A percentile compares a stretch with the other conserved stretches of the same genome.
These are phyloP conservation scores for Adenanthera pavonina DNA, from an alignment of 306 rosid genomes.

Conservation along the genomic window DNA sequence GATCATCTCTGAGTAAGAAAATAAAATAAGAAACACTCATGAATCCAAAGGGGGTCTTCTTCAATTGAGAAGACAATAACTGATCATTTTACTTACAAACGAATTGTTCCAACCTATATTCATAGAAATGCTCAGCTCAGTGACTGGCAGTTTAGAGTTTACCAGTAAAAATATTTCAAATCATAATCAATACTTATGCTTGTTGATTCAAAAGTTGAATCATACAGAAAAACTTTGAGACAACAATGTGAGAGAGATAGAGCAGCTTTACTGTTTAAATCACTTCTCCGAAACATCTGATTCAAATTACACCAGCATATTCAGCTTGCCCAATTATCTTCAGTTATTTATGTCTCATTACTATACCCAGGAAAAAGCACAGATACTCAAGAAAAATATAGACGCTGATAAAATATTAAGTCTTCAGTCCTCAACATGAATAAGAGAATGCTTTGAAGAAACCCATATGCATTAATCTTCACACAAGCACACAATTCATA, in stretches of 20 bases:
- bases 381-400: neutral
- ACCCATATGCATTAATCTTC: neutral
- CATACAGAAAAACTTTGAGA: conserved; percentile 3
- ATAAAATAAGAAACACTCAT: conserved; percentile 31
- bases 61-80: conserved; percentile 10
- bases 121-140: neutral
- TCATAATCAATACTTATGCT: conserved; percentile 2
- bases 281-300: conserved; percentile 28
- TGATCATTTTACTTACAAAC: conserved; percentile 28
- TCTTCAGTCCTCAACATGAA: conserved; percentile 16
- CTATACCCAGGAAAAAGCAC: conserved; percentile 9
- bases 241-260: neutral
- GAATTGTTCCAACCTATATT: conserved; percentile 8
- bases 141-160: conserved; percentile 30
- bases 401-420: neutral
- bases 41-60: conserved; percentile 9
- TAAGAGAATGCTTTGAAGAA: conserved; percentile 35
- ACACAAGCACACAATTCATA: conserved; percentile 10
- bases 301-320: conserved; percentile 31
- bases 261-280: neutral
- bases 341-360: conserved; percentile 1
- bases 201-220: conserved; percentile 11
- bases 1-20: conserved; percentile 83
- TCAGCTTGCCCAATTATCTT: conserved; percentile 27
- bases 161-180: neutral